Conservation (phyloP, 1,139 yeast genomes). For the Saccharomyces hybrid region DNA sequence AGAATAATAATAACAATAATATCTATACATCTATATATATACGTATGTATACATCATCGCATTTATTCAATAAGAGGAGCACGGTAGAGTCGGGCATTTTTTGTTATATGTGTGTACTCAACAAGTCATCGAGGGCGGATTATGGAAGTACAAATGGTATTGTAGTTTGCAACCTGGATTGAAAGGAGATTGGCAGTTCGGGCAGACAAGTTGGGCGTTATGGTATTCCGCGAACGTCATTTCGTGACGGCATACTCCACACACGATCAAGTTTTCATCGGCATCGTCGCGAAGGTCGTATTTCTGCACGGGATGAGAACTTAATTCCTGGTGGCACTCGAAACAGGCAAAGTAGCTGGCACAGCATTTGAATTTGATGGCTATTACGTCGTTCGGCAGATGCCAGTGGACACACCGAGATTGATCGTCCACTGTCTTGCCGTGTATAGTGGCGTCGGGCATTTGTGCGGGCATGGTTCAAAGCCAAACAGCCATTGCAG, state of each 20-base stretch:
- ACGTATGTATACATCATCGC: background rate
- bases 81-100: no score
- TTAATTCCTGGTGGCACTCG: conserved; percentile 23
- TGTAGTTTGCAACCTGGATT: conserved; percentile 31
- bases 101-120: background rate
- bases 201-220: conserved; percentile 13
- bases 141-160: conserved; percentile 25
- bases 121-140: background rate
- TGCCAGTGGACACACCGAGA: conserved; percentile 32
- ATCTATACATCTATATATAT: background rate
- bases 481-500: no score
- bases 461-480: background rate
- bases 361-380: conserved; percentile 30
- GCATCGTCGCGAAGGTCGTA: conserved; percentile 13
- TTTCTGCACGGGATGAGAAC: conserved; percentile 13
- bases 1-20: conserved; percentile 2
- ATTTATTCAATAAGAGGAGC: background rate
- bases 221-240: conserved; percentile 25
- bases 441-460: conserved; percentile 5
- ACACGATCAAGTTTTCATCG: conserved; percentile 16
- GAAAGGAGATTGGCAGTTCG: conserved; percentile 19
- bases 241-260: conserved; percentile 26
- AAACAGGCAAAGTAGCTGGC: conserved; percentile 24
- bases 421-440: conserved; percentile 21
- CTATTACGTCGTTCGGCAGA: conserved; percentile 25